These are phyloP conservation scores for Steccherinum ochraceum DNA, from an alignment of 768 basidiomycete genomes.

Conservation along the genomic window DNA sequence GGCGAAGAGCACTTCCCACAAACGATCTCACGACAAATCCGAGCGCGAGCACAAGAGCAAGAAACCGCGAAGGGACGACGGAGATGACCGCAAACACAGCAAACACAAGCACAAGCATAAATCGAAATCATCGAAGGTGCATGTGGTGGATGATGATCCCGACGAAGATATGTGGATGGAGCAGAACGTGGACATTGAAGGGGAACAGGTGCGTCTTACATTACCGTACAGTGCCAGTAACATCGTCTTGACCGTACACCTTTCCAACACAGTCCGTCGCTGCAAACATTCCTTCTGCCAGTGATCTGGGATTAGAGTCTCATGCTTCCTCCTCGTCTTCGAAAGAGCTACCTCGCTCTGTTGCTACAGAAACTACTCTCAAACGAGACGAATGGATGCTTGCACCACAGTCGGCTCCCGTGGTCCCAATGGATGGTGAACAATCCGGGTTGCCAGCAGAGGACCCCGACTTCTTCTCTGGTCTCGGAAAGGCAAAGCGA, in stretches of 20 bases:
- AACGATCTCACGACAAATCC: slow-evolving; percentile 32
- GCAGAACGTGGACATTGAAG: slow-evolving; percentile 77
- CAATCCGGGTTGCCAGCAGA: no score
- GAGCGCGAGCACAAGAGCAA: slow-evolving; percentile 39
- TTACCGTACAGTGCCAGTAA: background rate
- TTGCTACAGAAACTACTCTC: slow-evolving; percentile 41
- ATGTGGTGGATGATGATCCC: slow-evolving; percentile 64
- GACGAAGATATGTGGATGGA: slow-evolving; percentile 81
- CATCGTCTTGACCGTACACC: no score
- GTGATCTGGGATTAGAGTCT: slow-evolving; percentile 64
- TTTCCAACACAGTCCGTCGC: slow-evolving; percentile 65
- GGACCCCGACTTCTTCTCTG: slow-evolving; percentile 75
- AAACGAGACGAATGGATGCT: slow-evolving; percentile 92
- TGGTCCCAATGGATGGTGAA: slow-evolving; percentile 13
- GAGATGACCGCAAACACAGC: slow-evolving; percentile 28
- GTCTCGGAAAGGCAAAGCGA: slow-evolving; percentile 71
- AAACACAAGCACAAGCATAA: slow-evolving; percentile 31
- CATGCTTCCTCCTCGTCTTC: slow-evolving; percentile 38
- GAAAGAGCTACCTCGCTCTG: slow-evolving; percentile 35
- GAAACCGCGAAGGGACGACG: slow-evolving; percentile 48
- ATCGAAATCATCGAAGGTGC: slow-evolving; percentile 33
- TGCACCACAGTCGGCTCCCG: slow-evolving; percentile 29
- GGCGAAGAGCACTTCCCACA: slow-evolving; percentile 25
- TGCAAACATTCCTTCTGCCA: slow-evolving; percentile 70
- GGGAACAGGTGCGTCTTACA: slow-evolving; percentile 52